Conservation (phyloP, 2,329 filamentous ascomycete species). For the Conoideocrella luteorostrata region DNA sequence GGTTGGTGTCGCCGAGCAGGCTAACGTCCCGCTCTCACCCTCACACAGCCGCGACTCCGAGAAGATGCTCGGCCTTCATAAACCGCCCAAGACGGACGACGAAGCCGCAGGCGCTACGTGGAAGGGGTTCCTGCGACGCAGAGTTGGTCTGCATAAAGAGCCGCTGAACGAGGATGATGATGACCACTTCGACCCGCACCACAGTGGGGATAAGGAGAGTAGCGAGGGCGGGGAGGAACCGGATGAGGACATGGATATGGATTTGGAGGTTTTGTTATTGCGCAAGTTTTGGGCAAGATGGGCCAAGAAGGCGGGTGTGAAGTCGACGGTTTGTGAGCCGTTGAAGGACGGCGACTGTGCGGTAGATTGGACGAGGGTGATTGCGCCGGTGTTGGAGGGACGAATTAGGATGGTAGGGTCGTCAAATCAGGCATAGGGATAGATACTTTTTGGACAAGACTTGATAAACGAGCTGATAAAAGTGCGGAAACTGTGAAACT, state of each 20-base stretch:
- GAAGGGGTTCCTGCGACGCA: constrained; percentile 28
- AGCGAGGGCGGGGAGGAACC: constrained; percentile 10
- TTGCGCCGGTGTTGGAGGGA: constrained; percentile 71
- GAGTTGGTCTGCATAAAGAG: constrained; percentile 26
- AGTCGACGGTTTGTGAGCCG: constrained; percentile 44
- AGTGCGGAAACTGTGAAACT: too few species aligned
- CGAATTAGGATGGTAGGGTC: constrained; percentile 55
- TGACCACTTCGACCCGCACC: constrained; percentile 30
- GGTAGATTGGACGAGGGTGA: constrained; percentile 73
- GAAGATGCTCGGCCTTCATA: constrained; percentile 18
- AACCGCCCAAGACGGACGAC: constrained; percentile 9
- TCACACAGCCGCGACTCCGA: constrained; percentile 29
- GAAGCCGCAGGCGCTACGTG: constrained; percentile 22
- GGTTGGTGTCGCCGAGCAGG: constrained; percentile 54
- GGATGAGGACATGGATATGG: constrained; percentile 34
- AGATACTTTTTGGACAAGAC: constrained; percentile 5
- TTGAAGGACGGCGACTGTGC: constrained; percentile 54
- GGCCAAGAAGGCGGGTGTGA: constrained; percentile 61
- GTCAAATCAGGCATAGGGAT: too few species aligned
- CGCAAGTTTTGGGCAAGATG: constrained; percentile 66
- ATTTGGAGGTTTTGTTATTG: constrained; percentile 56
- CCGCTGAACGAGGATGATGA: constrained; percentile 35
- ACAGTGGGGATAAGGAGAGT: constrained; percentile 20
- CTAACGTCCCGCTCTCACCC: constrained; percentile 37
- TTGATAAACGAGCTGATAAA: too few species aligned